phyloP scores from a whole-genome alignment of 139 green algal species.

The Auxenochlorella pyrenoidosa region DNA sequence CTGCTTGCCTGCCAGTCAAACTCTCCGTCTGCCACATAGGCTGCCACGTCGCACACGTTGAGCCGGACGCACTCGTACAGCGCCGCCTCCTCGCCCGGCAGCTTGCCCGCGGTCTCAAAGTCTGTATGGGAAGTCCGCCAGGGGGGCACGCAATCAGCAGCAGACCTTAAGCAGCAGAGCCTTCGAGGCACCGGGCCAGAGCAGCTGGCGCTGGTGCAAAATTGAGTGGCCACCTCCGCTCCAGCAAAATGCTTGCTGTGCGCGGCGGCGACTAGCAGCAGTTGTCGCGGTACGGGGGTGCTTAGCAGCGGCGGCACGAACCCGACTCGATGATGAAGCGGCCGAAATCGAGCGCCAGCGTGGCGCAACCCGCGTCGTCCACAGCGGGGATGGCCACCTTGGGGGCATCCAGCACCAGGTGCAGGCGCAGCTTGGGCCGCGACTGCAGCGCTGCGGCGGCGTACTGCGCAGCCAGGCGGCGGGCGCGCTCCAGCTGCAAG shows the following conservation, averaged over 20 bases:
- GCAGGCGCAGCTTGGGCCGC: conserved; percentile 64
- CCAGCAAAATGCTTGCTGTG: no score
- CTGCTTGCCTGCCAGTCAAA: conserved; percentile 38
- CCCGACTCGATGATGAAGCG: conserved; percentile 66
- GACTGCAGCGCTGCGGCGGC: conserved; percentile 55
- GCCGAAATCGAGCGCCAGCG: conserved; percentile 82
- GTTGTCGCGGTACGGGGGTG: no score
- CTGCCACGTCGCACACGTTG: conserved; percentile 61
- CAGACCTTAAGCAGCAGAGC: neutral
- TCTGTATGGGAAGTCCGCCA: no score
- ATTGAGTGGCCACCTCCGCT: no score
- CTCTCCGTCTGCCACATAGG: conserved; percentile 70
- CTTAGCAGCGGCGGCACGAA: neutral
- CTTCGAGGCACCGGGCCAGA: no score
- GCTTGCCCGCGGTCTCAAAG: neutral
- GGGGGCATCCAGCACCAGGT: conserved; percentile 82
- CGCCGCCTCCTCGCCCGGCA: conserved; percentile 71
- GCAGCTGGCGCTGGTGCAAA: no score
- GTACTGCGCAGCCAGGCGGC: conserved; percentile 60
- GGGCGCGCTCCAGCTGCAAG: conserved; percentile 65
- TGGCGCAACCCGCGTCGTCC: conserved; percentile 43
- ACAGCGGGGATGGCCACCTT: conserved; percentile 79
- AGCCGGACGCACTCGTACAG: conserved; percentile 85
- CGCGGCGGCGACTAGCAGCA: no score
- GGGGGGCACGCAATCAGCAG: no score